Percentiles rank a stretch among this genome's conserved stretches.
phyloP scores from a whole-genome alignment of 164 flowering plant genomes.

The Sedum album region DNA sequence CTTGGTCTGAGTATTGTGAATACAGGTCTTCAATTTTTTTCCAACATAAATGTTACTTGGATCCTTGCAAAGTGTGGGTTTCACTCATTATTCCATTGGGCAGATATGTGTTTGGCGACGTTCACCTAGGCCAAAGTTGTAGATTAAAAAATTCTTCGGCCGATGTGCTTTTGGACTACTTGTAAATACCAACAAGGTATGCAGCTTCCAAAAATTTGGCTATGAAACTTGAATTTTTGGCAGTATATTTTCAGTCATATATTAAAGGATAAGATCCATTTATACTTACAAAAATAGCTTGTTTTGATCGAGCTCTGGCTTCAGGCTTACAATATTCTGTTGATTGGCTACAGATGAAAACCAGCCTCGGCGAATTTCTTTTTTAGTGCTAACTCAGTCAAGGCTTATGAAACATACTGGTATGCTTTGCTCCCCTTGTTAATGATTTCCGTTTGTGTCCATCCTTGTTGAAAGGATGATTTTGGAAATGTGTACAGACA shows the following conservation, averaged over 20 bases:
- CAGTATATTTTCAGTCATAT: neutral
- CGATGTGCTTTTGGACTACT: neutral
- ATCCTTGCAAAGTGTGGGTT: neutral
- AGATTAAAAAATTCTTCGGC: neutral
- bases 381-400: neutral
- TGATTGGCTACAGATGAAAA: neutral
- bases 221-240: neutral
- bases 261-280: no score
- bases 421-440: neutral
- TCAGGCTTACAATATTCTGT: neutral
- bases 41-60: no score
- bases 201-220: neutral
- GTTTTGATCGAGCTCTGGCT: neutral
- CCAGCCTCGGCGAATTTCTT: neutral
- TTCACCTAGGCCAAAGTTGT: neutral
- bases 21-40: slow-evolving; percentile 52
- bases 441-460: no score
- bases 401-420: neutral
- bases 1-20: slow-evolving; percentile 89
- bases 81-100: neutral
- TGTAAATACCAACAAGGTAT: neutral
- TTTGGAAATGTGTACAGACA: no score
- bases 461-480: no score
- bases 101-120: neutral
- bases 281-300: neutral